phyloP scores from a whole-genome alignment of 768 basidiomycete genomes.

The Leucosporidium scottii region DNA sequence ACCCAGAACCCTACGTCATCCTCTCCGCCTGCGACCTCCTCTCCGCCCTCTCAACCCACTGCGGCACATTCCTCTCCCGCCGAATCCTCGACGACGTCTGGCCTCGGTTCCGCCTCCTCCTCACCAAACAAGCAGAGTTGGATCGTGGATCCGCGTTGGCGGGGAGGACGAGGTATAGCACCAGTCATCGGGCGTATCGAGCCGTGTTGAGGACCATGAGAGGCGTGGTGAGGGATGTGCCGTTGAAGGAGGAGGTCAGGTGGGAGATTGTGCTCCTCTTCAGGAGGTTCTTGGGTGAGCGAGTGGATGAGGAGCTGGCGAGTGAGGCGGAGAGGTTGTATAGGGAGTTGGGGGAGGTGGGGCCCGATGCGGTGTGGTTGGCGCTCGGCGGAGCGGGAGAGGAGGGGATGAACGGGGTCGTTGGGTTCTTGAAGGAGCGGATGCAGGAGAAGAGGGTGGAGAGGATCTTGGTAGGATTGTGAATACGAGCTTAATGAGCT shows the following conservation, averaged over 20 bases:
- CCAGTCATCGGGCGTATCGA: slow-evolving; percentile 71
- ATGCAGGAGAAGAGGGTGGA: too few relatives aligned
- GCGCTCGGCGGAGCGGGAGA: slow-evolving; percentile 46
- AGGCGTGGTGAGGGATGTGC: slow-evolving; percentile 57
- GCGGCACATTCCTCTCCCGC: slow-evolving; percentile 77
- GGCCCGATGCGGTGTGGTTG: slow-evolving; percentile 81
- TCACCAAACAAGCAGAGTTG: slow-evolving; percentile 55
- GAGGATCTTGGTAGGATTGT: too few relatives aligned
- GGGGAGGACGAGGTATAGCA: slow-evolving; percentile 67
- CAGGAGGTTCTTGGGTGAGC: slow-evolving; percentile 63
- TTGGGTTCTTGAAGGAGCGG: too few relatives aligned
- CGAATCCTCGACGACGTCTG: slow-evolving; percentile 88
- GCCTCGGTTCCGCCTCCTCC: slow-evolving; percentile 66
- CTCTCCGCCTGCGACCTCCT: slow-evolving; percentile 66
- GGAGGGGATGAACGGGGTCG: not conserved
- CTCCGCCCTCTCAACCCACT: slow-evolving; percentile 60
- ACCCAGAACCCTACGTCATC: slow-evolving; percentile 65
- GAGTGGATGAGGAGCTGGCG: slow-evolving; percentile 70
- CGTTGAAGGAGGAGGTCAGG: slow-evolving; percentile 58
- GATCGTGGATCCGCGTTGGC: slow-evolving; percentile 60
- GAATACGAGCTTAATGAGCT: too few relatives aligned
- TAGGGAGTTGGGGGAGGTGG: slow-evolving; percentile 52
- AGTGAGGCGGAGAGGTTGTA: slow-evolving; percentile 60
- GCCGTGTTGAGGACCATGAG: slow-evolving; percentile 68
- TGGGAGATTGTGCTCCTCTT: slow-evolving; percentile 78